Percentiles rank a stretch among this genome's conserved stretches.
Evolutionary conservation across 352 stramenopile species (phyloP).

Genomic region (Phytophthora sojae): DNA sequence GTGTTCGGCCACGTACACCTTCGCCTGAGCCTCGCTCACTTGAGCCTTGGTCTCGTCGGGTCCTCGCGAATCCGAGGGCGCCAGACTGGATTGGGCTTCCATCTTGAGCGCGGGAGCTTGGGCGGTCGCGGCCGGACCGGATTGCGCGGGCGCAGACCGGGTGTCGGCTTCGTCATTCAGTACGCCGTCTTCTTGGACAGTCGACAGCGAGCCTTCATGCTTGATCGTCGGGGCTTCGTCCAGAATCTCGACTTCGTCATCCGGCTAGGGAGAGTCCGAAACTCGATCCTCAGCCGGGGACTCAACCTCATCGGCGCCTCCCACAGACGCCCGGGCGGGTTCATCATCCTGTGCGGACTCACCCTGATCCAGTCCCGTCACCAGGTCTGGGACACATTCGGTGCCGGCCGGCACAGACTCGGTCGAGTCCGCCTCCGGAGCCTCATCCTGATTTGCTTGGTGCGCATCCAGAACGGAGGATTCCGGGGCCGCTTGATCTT

Average conservation of each 20-base stretch:
- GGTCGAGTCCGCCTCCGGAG: no score
- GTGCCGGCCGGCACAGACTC: no score
- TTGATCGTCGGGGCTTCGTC: background rate
- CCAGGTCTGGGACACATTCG: no score
- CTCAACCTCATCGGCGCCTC: background rate
- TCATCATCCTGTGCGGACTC: background rate
- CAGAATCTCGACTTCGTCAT: background rate
- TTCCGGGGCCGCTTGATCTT: no score
- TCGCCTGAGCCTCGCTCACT: background rate
- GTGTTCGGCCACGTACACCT: no score
- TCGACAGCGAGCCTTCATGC: background rate
- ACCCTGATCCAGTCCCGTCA: no score
- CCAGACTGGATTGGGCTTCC: no score
- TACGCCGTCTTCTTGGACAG: background rate
- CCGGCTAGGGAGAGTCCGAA: background rate
- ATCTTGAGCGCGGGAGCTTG: background rate
- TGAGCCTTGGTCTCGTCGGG: no score
- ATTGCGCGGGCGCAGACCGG: background rate
- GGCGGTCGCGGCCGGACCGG: background rate
- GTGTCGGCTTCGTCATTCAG: background rate
- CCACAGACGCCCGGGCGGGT: background rate
- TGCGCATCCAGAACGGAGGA: no score
- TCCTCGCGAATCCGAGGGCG: no score
- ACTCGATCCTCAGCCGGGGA: background rate
- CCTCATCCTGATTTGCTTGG: no score